phyloP scores from a whole-genome alignment of 1,284 basidiomycete species.

The Tausonia pullulans region DNA sequence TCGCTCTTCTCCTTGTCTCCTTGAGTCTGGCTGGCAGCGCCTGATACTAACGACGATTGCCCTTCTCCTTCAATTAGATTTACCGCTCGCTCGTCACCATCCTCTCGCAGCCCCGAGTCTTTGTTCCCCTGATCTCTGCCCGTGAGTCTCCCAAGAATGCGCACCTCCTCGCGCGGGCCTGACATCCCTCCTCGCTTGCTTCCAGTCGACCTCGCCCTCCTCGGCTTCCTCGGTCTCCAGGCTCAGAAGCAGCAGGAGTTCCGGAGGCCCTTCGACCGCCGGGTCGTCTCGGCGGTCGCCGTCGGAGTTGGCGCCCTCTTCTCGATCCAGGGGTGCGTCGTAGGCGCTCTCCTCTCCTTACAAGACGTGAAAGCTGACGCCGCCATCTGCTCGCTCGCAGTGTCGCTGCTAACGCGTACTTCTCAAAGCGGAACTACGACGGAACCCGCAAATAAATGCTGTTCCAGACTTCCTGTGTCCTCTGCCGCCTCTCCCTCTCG shows the following conservation, averaged over 20 bases:
- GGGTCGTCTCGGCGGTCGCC: conserved; percentile 6
- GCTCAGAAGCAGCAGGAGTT: conserved; percentile 1
- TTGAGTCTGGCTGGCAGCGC: neutral
- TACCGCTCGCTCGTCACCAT: conserved; percentile 1
- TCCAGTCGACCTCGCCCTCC: conserved; percentile 7
- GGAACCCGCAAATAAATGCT: conserved; percentile 8
- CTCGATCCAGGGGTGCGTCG: conserved; percentile 8
- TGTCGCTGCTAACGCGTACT: conserved; percentile 7
- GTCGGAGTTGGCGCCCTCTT: conserved; percentile 14
- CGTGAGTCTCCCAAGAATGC: neutral
- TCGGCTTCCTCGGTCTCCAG: conserved; percentile 9
- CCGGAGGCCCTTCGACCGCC: conserved; percentile 6
- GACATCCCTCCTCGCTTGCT: neutral
- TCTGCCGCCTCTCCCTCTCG: no score
- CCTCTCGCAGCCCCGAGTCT: conserved; percentile 12
- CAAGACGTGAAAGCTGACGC: neutral
- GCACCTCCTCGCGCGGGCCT: neutral
- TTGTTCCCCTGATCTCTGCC: conserved; percentile 13
- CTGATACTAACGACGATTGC: neutral
- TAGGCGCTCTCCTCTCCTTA: neutral
- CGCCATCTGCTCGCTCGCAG: neutral
- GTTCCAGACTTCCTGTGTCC: neutral
- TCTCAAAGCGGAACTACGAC: conserved; percentile 13
- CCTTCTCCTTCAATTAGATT: neutral
- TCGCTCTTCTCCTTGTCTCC: neutral